Conservation (phyloP, 176 grass and related monocot genomes). For the Cocos nucifera region DNA sequence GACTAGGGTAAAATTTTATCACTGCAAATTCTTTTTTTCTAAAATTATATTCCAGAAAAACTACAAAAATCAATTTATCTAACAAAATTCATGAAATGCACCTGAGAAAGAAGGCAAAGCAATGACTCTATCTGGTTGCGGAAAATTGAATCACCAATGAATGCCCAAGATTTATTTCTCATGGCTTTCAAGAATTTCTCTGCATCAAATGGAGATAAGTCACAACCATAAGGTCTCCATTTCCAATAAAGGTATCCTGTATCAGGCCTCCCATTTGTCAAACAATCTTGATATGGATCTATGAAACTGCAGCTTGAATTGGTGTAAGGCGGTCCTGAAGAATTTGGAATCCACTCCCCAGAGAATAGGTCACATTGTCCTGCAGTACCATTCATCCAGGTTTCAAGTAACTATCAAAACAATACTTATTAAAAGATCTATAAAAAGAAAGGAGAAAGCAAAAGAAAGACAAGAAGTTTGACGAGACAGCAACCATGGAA, state of each 20-base stretch:
- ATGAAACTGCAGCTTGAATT: conserved; percentile 18
- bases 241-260: conserved; percentile 11
- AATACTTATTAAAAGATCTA: no score
- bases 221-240: conserved; percentile 18
- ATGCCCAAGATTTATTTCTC: conserved; percentile 6
- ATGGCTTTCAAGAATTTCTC: conserved; percentile 7
- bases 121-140: conserved; percentile 20
- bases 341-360: conserved; percentile 7
- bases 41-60: no score
- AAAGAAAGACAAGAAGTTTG: no score
- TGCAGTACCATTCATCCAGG: not conserved
- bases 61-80: no score
- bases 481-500: no score
- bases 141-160: conserved; percentile 15
- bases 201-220: not conserved
- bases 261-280: conserved; percentile 11
- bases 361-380: conserved; percentile 7
- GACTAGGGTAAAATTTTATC: no score
- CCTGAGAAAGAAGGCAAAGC: conserved; percentile 20
- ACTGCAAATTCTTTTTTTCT: no score
- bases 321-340: conserved; percentile 6
- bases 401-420: no score
- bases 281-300: conserved; percentile 1
- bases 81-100: not conserved
- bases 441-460: no score